phyloP scores from a whole-genome alignment of 441 rosid species.

The Gossypium schwendimanii region DNA sequence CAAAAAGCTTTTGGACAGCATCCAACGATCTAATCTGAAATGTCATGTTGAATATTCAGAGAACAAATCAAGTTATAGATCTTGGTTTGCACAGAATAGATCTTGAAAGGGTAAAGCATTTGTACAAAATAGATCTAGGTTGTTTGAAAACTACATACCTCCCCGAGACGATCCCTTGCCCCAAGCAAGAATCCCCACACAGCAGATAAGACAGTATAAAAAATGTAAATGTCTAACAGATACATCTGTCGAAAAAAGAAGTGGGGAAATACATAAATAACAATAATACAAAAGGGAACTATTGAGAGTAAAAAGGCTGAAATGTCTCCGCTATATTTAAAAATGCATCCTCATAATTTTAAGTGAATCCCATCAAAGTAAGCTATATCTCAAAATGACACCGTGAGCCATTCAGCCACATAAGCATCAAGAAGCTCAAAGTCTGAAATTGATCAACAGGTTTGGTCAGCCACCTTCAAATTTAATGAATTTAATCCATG shows the following conservation, averaged over 20 bases:
- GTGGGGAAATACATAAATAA: conserved; percentile 5
- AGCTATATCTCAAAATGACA: background rate
- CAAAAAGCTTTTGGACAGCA: conserved; percentile 73
- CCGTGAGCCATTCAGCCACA: conserved; percentile 12
- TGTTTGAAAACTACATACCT: conserved; percentile 42
- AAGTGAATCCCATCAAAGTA: background rate
- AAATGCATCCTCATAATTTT: background rate
- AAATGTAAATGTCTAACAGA: conserved; percentile 74
- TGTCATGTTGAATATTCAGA: conserved; percentile 9
- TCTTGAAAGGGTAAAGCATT: background rate
- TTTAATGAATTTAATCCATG: background rate
- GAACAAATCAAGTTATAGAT: background rate
- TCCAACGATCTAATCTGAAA: conserved; percentile 89
- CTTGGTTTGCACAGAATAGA: background rate
- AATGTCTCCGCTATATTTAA: background rate
- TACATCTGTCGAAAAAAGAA: conserved; percentile 59
- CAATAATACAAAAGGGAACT: background rate
- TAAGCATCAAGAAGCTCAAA: background rate
- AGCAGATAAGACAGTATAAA: conserved; percentile 88
- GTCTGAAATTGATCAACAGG: background rate
- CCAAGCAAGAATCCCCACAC: conserved; percentile 91
- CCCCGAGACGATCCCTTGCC: conserved; percentile 96
- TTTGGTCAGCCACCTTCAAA: background rate
- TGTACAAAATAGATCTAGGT: background rate
- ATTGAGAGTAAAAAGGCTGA: background rate